Evolutionary conservation across 2,329 filamentous ascomycete genomes (phyloP).

Genomic region (Talaromyces sp.): DNA sequence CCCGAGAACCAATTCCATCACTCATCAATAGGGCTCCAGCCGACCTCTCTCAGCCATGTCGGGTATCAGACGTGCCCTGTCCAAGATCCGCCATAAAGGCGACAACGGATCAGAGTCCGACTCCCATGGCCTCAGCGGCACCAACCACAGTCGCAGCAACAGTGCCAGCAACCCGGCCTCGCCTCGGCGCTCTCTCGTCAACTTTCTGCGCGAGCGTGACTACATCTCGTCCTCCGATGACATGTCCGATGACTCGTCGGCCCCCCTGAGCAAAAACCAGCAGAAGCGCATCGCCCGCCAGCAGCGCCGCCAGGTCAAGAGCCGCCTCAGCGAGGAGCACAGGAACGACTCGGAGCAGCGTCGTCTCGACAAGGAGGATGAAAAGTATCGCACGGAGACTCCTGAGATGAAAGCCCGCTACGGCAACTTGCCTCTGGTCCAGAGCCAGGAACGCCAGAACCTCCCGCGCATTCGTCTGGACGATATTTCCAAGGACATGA

Average conservation of each 20-base stretch:
- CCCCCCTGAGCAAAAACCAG: conserved; percentile 41
- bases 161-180: conserved; percentile 13
- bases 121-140: conserved; percentile 5
- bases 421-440: conserved; percentile 55
- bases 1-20: background rate
- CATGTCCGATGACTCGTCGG: conserved; percentile 28
- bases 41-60: conserved; percentile 27
- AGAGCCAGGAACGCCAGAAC: conserved; percentile 46
- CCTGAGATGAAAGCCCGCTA: conserved; percentile 57
- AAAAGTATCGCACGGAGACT: conserved; percentile 46
- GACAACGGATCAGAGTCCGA: conserved; percentile 21
- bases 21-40: background rate
- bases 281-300: conserved; percentile 40
- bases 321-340: conserved; percentile 41
- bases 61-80: conserved; percentile 44
- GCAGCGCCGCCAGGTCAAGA: conserved; percentile 34
- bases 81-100: conserved; percentile 33
- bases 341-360: conserved; percentile 37
- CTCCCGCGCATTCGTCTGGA: conserved; percentile 47
- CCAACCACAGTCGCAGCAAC: conserved; percentile 14
- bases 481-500: conserved; percentile 47
- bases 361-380: conserved; percentile 40
- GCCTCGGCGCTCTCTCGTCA: conserved; percentile 35
- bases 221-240: conserved; percentile 42
- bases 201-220: conserved; percentile 37